A percentile compares a stretch with the other conserved stretches of the same genome.
These are phyloP conservation scores for Monotropa hypopitys DNA, from an alignment of 179 eudicot species.

Conservation along the genomic window DNA sequence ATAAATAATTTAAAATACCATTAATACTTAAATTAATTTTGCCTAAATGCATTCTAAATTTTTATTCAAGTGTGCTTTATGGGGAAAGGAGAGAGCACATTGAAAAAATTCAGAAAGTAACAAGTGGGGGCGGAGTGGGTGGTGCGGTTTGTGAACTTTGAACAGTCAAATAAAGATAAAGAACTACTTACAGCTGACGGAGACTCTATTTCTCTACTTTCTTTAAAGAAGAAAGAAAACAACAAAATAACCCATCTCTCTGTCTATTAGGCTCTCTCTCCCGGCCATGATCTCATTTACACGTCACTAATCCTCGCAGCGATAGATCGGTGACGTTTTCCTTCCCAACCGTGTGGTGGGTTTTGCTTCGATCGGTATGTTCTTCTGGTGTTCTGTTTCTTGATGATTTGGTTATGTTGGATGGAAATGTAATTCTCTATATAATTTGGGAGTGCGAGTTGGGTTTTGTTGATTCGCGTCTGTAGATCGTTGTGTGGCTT, in stretches of 20 bases:
- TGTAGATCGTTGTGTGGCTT: slow-evolving; percentile 6
- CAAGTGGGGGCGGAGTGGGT: no score
- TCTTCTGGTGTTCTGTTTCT: background rate
- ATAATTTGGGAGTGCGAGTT: background rate
- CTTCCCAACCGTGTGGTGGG: background rate
- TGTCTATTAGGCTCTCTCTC: background rate
- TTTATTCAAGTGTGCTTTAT: background rate
- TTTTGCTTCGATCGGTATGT: slow-evolving; percentile 10
- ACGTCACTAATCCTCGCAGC: background rate
- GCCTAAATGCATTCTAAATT: no score
- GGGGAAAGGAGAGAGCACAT: slow-evolving; percentile 2
- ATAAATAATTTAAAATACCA: no score
- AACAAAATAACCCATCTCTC: background rate
- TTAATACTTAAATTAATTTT: no score
- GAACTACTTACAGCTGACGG: slow-evolving; percentile 1
- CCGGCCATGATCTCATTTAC: slow-evolving; percentile 7
- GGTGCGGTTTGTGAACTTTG: background rate
- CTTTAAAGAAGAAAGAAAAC: background rate
- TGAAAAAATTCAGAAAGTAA: background rate
- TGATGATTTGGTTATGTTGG: background rate
- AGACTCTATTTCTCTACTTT: background rate
- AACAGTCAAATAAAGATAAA: slow-evolving; percentile 3
- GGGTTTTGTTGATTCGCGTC: background rate
- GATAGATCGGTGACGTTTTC: background rate
- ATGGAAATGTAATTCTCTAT: background rate